Conservation (phyloP, 2,329 filamentous ascomycete species). For the Chrysoporthe deuterocubensis region DNA sequence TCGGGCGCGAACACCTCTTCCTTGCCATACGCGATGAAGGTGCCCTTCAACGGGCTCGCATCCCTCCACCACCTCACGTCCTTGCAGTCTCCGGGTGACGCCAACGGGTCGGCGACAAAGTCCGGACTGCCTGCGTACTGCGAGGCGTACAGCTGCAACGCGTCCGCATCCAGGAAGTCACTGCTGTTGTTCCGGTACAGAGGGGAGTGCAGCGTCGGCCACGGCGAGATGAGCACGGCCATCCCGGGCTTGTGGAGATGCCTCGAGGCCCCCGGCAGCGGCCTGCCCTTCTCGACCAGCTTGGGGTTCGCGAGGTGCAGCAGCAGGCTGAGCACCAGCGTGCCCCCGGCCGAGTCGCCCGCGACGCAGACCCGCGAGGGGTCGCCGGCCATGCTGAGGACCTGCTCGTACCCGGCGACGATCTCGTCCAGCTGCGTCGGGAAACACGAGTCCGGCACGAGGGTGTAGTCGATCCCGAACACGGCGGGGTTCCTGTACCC, state of each 20-base stretch:
- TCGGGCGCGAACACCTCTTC: constrained; percentile 80
- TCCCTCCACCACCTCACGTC: constrained; percentile 68
- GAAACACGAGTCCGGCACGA: constrained; percentile 75
- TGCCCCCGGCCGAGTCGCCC: constrained; percentile 81
- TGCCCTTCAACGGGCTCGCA: constrained; percentile 68
- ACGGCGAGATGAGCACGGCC: constrained; percentile 78
- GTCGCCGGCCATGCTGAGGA: constrained; percentile 61
- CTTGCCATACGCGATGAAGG: constrained; percentile 72
- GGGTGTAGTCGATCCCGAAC: constrained; percentile 79
- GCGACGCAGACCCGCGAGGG: constrained; percentile 69
- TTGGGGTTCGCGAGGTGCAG: constrained; percentile 60
- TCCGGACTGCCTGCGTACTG: constrained; percentile 64
- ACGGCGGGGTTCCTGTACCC: constrained; percentile 78
- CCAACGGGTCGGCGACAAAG: constrained; percentile 56
- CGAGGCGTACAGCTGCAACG: constrained; percentile 69
- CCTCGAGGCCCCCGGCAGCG: constrained; percentile 35
- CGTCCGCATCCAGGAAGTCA: constrained; percentile 73
- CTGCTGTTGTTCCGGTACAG: constrained; percentile 70
- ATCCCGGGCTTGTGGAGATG: constrained; percentile 53
- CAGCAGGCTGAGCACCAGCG: constrained; percentile 73
- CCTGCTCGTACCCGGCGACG: constrained; percentile 71
- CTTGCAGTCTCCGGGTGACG: constrained; percentile 74
- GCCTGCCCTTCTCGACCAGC: constrained; percentile 17
- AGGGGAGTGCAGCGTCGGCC: constrained; percentile 73
- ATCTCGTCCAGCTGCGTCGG: constrained; percentile 75